Evolutionary conservation across 1,139 yeast species (phyloP).

Genomic region (Pichia sp.): DNA sequence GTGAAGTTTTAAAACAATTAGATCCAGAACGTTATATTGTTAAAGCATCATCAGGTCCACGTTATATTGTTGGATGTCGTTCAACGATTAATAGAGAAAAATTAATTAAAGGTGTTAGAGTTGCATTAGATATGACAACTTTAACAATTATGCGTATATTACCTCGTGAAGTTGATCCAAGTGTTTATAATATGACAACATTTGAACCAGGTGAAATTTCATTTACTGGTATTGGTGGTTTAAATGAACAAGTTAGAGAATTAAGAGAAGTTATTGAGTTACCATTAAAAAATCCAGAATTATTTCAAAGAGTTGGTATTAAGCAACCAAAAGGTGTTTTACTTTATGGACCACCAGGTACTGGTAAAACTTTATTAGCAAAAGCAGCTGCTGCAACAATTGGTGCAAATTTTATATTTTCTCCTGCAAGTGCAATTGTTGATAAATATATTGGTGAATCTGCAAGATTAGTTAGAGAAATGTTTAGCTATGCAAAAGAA

Average conservation of each 20-base stretch:
- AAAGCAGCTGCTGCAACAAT: slow-evolving; percentile 98
- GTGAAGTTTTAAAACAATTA: slow-evolving; percentile 93
- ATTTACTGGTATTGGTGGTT: slow-evolving; percentile 95
- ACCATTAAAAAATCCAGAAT: slow-evolving; percentile 95
- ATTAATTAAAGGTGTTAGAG: slow-evolving; percentile 91
- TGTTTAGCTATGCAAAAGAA: slow-evolving; percentile 97
- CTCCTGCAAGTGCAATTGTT: slow-evolving; percentile 97
- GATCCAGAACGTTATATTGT: slow-evolving; percentile 95
- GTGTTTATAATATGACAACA: slow-evolving; percentile 97
- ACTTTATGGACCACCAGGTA: slow-evolving; percentile 98
- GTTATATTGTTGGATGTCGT: slow-evolving; percentile 96
- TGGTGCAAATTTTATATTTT: slow-evolving; percentile 95
- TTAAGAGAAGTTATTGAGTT: slow-evolving; percentile 95
- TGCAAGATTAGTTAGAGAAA: slow-evolving; percentile 93
- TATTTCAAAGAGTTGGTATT: slow-evolving; percentile 92
- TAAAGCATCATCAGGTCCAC: slow-evolving; percentile 95
- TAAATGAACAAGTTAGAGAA: slow-evolving; percentile 92
- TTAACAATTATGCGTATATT: slow-evolving; percentile 94
- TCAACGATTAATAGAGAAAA: slow-evolving; percentile 81
- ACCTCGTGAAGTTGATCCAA: slow-evolving; percentile 97
- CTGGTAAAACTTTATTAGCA: slow-evolving; percentile 93
- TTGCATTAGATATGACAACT: slow-evolving; percentile 96
- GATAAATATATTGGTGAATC: slow-evolving; percentile 98
- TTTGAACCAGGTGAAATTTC: slow-evolving; percentile 96
- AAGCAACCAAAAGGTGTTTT: slow-evolving; percentile 98